Conservation (phyloP, 768 basidiomycete genomes). For the Agaricus sinodeliciosus region DNA sequence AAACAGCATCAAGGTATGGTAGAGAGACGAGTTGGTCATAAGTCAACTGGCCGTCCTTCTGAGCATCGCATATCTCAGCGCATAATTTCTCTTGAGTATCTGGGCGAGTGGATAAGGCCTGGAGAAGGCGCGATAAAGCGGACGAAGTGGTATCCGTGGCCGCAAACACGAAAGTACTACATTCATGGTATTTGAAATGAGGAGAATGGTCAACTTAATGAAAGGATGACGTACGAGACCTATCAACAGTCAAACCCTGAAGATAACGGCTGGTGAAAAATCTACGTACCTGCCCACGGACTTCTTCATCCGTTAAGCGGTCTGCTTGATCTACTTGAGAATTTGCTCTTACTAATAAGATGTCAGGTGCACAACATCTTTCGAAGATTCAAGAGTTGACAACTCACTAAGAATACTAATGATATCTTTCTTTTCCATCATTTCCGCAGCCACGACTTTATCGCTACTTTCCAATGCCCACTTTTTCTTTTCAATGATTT, state of each 20-base stretch:
- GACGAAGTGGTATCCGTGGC: constrained; percentile 38
- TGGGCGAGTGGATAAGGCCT: constrained; percentile 25
- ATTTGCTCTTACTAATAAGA: constrained; percentile 24
- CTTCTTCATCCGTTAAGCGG: constrained; percentile 26
- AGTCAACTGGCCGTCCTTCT: constrained; percentile 18
- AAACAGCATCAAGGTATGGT: constrained; percentile 34
- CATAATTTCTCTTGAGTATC: constrained; percentile 30
- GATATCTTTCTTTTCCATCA: constrained; percentile 30
- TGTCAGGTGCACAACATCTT: neutral
- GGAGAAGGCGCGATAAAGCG: constrained; percentile 18
- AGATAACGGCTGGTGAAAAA: neutral
- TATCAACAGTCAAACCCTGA: neutral
- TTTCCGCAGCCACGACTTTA: constrained; percentile 22
- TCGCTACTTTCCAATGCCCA: constrained; percentile 26
- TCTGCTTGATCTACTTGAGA: constrained; percentile 24
- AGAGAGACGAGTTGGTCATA: constrained; percentile 31
- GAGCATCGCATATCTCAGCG: constrained; percentile 25
- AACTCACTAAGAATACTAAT: constrained; percentile 35
- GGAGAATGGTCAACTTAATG: neutral
- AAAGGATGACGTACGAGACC: neutral
- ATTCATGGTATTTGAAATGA: constrained; percentile 7
- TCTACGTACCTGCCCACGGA: constrained; percentile 25
- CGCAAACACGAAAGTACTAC: constrained; percentile 31
- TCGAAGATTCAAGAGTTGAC: too few species aligned
- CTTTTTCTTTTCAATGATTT: constrained; percentile 30